Evolutionary conservation across 176 grass and related monocot genomes (phyloP).

Genomic region (Chloris gayana): DNA sequence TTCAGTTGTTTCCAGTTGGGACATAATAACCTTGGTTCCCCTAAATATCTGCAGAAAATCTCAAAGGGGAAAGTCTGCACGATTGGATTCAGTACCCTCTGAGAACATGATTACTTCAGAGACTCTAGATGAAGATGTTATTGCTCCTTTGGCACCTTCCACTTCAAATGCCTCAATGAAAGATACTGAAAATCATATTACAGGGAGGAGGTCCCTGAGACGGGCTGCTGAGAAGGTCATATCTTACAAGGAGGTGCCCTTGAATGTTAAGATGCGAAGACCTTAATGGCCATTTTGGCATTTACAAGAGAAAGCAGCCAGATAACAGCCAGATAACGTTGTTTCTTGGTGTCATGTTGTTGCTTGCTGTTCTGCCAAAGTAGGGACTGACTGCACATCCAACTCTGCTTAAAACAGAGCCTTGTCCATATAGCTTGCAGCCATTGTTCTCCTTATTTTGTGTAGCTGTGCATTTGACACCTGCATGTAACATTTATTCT

Average conservation of each 20-base stretch:
- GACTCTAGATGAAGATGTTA: constrained; percentile 11
- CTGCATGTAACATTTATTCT: neutral
- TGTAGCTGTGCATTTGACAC: neutral
- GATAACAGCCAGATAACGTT: neutral
- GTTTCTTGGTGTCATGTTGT: constrained; percentile 16
- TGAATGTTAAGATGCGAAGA: constrained; percentile 72
- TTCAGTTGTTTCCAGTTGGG: constrained; percentile 17
- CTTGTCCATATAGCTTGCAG: neutral
- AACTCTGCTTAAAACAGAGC: neutral
- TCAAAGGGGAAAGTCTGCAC: constrained; percentile 24
- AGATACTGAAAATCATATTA: constrained; percentile 1
- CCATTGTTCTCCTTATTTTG: neutral
- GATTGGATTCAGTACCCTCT: constrained; percentile 10
- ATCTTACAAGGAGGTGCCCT: constrained; percentile 61
- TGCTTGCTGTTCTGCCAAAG: constrained; percentile 1
- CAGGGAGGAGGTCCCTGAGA: constrained; percentile 35
- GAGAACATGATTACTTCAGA: constrained; percentile 12
- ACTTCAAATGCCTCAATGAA: neutral
- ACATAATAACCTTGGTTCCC: neutral
- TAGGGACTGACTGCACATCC: neutral
- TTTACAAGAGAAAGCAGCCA: neutral
- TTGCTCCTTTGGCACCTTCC: constrained; percentile 16
- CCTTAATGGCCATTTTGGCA: neutral
- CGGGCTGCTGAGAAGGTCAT: constrained; percentile 56
- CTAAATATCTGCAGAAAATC: constrained; percentile 39